phyloP scores from a whole-genome alignment of 345 rosid species.

The Lepidium sativum region DNA sequence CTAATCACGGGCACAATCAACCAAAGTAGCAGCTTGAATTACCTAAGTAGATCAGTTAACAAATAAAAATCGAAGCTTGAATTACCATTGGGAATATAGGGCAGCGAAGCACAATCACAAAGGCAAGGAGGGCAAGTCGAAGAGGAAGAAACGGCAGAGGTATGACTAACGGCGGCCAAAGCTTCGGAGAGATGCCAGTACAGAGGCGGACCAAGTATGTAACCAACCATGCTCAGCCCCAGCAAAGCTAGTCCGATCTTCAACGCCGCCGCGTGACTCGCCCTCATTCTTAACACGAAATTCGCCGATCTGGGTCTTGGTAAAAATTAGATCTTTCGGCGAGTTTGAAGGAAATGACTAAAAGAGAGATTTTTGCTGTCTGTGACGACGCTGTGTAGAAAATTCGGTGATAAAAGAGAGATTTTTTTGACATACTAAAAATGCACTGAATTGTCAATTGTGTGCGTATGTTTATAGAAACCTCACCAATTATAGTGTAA shows the following conservation, averaged over 20 bases:
- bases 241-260: slow-evolving; percentile 45
- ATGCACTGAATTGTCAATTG: too few relatives aligned
- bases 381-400: neutral
- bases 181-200: slow-evolving; percentile 92
- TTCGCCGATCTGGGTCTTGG: neutral
- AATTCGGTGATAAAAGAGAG: neutral
- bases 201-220: slow-evolving; percentile 84
- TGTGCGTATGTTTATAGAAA: neutral
- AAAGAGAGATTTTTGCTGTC: neutral
- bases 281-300: slow-evolving; percentile 28
- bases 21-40: neutral
- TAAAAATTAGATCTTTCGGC: neutral
- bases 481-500: neutral
- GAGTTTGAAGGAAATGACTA: slow-evolving; percentile 3
- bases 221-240: slow-evolving; percentile 56
- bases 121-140: slow-evolving; percentile 46
- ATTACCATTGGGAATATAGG: slow-evolving; percentile 70
- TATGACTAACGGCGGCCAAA: slow-evolving; percentile 32
- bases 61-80: too few relatives aligned
- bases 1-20: neutral
- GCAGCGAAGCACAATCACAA: slow-evolving; percentile 79
- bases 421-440: neutral
- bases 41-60: too few relatives aligned
- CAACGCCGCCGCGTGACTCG: slow-evolving; percentile 41
- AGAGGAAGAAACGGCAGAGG: slow-evolving; percentile 13